A percentile compares a stretch with the other conserved stretches of the same genome.
These are phyloP conservation scores for Suillus subaureus DNA, from an alignment of 768 basidiomycete genomes.

Conservation along the genomic window DNA sequence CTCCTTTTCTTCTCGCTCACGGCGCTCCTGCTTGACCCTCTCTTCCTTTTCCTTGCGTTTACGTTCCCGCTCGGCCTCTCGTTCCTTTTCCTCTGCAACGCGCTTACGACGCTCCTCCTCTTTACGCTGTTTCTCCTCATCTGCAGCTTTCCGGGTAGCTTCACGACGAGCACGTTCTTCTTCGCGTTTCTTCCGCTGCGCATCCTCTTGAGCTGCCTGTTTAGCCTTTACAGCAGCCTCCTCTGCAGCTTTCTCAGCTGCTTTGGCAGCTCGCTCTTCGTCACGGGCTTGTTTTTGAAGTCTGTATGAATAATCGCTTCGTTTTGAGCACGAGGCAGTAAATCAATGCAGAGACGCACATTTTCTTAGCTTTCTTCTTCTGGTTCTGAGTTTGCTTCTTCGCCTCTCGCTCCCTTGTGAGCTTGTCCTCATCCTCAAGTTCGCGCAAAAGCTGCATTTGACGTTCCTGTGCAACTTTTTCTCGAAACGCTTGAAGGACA, in stretches of 20 bases:
- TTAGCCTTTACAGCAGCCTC: slow-evolving; percentile 78
- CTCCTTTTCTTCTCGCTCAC: slow-evolving; percentile 64
- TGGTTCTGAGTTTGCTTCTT: slow-evolving; percentile 94
- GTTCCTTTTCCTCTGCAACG: slow-evolving; percentile 77
- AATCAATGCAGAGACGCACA: slow-evolving; percentile 48
- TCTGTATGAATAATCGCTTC: slow-evolving; percentile 42
- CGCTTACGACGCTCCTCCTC: slow-evolving; percentile 85
- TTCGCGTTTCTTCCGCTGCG: slow-evolving; percentile 77
- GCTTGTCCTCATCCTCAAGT: slow-evolving; percentile 93
- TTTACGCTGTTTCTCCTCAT: slow-evolving; percentile 81
- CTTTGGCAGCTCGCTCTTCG: slow-evolving; percentile 81
- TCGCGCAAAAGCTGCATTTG: slow-evolving; percentile 92
- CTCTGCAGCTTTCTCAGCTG: slow-evolving; percentile 86
- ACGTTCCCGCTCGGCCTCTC: slow-evolving; percentile 73
- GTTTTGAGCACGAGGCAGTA: slow-evolving; percentile 6
- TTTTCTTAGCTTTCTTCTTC: slow-evolving; percentile 99
- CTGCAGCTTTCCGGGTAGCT: slow-evolving; percentile 68
- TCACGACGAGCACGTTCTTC: slow-evolving; percentile 87
- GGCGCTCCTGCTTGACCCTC: slow-evolving; percentile 49
- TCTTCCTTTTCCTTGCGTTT: slow-evolving; percentile 79
- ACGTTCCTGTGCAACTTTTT: slow-evolving; percentile 94
- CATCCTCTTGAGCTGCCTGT: slow-evolving; percentile 78
- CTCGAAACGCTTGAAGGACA: slow-evolving; percentile 93
- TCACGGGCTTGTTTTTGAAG: slow-evolving; percentile 93
- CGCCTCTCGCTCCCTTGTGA: slow-evolving; percentile 82